A percentile compares a stretch with the other conserved stretches of the same genome.
Conservation (phyloP, 305 asterid species). For the Fraxinus sp. region DNA sequence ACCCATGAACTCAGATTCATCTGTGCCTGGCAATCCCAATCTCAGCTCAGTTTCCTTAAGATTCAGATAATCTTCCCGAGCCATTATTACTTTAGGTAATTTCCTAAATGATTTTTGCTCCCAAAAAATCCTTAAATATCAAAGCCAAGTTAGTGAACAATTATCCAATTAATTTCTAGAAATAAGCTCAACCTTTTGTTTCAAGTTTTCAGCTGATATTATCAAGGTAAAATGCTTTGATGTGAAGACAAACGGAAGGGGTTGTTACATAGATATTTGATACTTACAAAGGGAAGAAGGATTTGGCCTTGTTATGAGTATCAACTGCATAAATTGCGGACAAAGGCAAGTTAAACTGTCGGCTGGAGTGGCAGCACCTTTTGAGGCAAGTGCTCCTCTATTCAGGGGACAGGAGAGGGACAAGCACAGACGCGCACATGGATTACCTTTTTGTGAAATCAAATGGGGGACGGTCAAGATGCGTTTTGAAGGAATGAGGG, state of each 20-base stretch:
- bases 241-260: neutral
- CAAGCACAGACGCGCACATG: slow-evolving; percentile 69
- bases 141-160: neutral
- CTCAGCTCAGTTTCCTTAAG: slow-evolving; percentile 63
- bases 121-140: neutral
- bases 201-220: neutral
- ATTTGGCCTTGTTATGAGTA: slow-evolving; percentile 4
- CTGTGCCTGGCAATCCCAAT: slow-evolving; percentile 59
- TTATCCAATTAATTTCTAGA: neutral
- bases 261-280: slow-evolving; percentile 4
- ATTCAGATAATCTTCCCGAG: slow-evolving; percentile 35
- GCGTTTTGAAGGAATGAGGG: slow-evolving; percentile 24
- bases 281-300: neutral
- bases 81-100: slow-evolving; percentile 25
- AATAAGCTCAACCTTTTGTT: neutral
- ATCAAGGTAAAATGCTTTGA: neutral
- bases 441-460: slow-evolving; percentile 32
- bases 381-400: slow-evolving; percentile 46
- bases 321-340: slow-evolving; percentile 59
- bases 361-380: slow-evolving; percentile 47
- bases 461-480: slow-evolving; percentile 43
- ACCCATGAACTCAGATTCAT: slow-evolving; percentile 27
- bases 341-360: slow-evolving; percentile 66
- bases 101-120: neutral
- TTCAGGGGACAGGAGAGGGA: slow-evolving; percentile 70